These are phyloP conservation scores for Infundibulicybe gibba DNA, from an alignment of 768 basidiomycete species.

Conservation along the genomic window DNA sequence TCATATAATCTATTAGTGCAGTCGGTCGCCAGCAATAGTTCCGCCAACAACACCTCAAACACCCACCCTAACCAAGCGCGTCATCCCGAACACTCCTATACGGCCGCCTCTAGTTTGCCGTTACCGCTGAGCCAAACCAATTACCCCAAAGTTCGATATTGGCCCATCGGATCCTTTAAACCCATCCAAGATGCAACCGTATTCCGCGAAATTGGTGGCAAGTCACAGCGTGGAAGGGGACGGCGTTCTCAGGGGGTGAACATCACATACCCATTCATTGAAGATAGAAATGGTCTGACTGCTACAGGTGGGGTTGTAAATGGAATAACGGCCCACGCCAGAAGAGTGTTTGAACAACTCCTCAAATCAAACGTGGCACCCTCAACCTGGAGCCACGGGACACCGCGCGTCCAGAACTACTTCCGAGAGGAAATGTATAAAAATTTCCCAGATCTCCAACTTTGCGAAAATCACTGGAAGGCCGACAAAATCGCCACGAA, in stretches of 20 bases:
- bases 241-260: conserved; percentile 4
- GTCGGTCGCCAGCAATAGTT: too few relatives aligned
- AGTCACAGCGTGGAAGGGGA: not conserved
- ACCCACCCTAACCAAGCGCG: too few relatives aligned
- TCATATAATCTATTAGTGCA: too few relatives aligned
- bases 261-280: conserved; percentile 7
- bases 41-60: too few relatives aligned
- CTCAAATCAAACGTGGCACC: not conserved
- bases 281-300: conserved; percentile 5
- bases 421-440: conserved; percentile 10
- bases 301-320: conserved; percentile 1
- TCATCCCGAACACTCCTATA: too few relatives aligned
- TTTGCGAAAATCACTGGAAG: conserved; percentile 17
- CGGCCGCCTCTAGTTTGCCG: too few relatives aligned
- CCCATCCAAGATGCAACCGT: not conserved
- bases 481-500: conserved; percentile 9
- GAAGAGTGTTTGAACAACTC: conserved; percentile 1
- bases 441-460: conserved; percentile 11
- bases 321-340: conserved; percentile 1
- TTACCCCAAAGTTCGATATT: conserved; percentile 10
- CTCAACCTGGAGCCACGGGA: conserved; percentile 5
- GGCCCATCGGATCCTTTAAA: conserved; percentile 2
- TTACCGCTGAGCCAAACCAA: not conserved
- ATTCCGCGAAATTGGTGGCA: not conserved
- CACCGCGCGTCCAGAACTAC: not conserved